Evolutionary conservation across 495 filamentous ascomycete species (phyloP), one percentile per base, ranked within the genome.

Genomic region (Penicillium flavigenum): DNA sequence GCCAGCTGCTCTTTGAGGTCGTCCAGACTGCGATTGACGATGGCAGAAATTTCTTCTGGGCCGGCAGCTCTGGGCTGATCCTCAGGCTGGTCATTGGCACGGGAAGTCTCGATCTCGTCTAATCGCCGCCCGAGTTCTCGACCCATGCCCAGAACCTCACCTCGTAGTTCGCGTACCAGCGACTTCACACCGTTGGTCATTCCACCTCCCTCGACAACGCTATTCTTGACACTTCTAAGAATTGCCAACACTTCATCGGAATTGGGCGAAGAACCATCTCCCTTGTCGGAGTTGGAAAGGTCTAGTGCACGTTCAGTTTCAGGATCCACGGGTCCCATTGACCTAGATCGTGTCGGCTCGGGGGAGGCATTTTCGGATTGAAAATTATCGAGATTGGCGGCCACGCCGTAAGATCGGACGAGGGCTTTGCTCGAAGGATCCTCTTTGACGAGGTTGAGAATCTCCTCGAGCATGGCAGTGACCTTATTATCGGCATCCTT

Each of bases 81-180:
- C 44, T 53, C 39, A 2, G 50, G 7, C 26, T 69, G 68, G 12
- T 76, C 71, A 19, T 77, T 76, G 11, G 70, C 68, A 26, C 71
- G 71, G 29, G 71, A 68, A 32, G 69, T 66, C 29, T 84, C 81
- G 2, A 81, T 77, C 43, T 89, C 81, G 52, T 96, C 90, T 3
- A 97, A 77, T 64, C 88, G 86, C n/a, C 88, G 83, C 29, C 87
- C 91, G 27, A 97, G 80, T 61, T 96, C 87, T 54, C 91, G 79
- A 5, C 91, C 91, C 93, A 97, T 96, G 4, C 90, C 91, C 2
- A 97, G 82, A 8, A 98, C 92, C 65, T 98, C 92, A 12, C 92
- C 90, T 17, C 92, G 86, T 38, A 98, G 78, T 61, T 97, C 92
- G 41, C 90, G 86, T 12, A 96, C 88, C 16, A 95, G 75, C 3